Evolutionary conservation across 768 basidiomycete species (phyloP), one percentile per base, ranked within the genome.

Genomic region (Suillus lakei): DNA sequence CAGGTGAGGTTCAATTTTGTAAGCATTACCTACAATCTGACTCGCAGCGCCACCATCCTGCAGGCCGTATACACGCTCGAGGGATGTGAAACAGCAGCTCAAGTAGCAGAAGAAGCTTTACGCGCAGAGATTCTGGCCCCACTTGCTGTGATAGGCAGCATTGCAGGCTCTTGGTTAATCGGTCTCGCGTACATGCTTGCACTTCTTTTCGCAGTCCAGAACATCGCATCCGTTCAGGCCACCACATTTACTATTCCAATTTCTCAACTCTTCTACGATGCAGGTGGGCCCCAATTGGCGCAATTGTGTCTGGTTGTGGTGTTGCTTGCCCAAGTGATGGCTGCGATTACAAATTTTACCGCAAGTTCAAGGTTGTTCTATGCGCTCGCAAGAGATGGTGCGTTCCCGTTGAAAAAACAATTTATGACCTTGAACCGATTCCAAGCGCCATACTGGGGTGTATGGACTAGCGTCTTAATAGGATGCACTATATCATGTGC

Each of bases 1-100:
- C 55, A 56, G 55, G 55, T 56, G 3, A 38, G n/a, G 2, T 36
- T 38, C 9, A 21, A 56, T 23, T 36, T n/a, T 36, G 34, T 36
- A 23, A 6, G n/a, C 15, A 56, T 36, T n/a, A 9, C 12, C 2
- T 10, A 18, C 36, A 39, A 36, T 18, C 8, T 16, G 10, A 58
- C 38, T 39, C 16, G 18, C 8, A 28, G 16, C 16, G 16, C 18
- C 13, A 30, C 2, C 38, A 82, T 81, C 84, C 84, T 9, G 84
- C 86, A n/a, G 86, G 86, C 74, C 9, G 86, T 87, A 21, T 87
- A 87, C 67, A 86, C 86, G 2, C 79, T 87, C 34, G 86, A 86
- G 74, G 86, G 86, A n/a, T 87, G 86, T 70, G 86, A 87, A 71
- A 88, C 86, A 4, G 85, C 86, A 43, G 86, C 86, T 26, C 86